These are phyloP conservation scores for Plantago elongata DNA, from an alignment of 257 asterid species.

Conservation along the genomic window DNA sequence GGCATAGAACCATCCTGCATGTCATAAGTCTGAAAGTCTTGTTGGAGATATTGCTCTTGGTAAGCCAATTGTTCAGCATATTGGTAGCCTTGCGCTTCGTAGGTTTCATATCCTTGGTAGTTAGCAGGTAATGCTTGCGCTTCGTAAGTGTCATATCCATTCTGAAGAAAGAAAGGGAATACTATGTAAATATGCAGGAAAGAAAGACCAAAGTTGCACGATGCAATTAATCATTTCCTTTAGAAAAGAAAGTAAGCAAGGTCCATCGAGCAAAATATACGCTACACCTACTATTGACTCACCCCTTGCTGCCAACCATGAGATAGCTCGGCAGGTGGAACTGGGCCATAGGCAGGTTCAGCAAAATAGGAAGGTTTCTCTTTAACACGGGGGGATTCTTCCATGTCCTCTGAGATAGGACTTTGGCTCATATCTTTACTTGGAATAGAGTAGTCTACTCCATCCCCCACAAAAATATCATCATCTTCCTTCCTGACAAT, in stretches of 20 bases:
- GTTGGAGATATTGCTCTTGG: conserved; percentile 88
- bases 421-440: conserved; percentile 89
- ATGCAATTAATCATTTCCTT: too few species aligned
- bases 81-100: conserved; percentile 97
- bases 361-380: conserved; percentile 60
- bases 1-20: conserved; percentile 46
- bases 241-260: too few species aligned
- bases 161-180: conserved; percentile 33
- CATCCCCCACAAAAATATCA: conserved; percentile 95
- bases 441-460: conserved; percentile 73
- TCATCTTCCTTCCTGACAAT: conserved; percentile 65
- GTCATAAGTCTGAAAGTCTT: conserved; percentile 66
- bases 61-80: conserved; percentile 83
- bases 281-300: conserved; percentile 26
- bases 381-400: conserved; percentile 93
- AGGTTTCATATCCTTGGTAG: conserved; percentile 68
- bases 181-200: conserved; percentile 11
- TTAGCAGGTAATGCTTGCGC: conserved; percentile 68
- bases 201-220: background rate
- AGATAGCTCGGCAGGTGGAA: conserved; percentile 82
- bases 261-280: background rate
- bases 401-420: conserved; percentile 97
- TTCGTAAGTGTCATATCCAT: conserved; percentile 74
- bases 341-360: conserved; percentile 93
- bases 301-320: conserved; percentile 79